phyloP scores from a whole-genome alignment of 345 rosid species.

The Sonneratia caseolaris region DNA sequence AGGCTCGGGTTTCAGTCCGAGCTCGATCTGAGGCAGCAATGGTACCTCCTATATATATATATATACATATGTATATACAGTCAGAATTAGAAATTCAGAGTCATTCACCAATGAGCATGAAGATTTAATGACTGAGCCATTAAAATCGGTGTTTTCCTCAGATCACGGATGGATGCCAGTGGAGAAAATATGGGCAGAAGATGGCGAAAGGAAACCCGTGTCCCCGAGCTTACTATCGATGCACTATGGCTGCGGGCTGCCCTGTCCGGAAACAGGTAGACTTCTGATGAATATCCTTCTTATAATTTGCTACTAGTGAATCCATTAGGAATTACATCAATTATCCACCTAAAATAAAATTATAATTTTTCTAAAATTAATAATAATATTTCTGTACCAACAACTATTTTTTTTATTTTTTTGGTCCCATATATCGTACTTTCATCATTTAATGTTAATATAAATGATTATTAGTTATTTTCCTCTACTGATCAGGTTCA shows the following conservation, averaged over 20 bases:
- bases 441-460: background rate
- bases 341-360: no score
- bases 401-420: no score
- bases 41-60: background rate
- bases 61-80: background rate
- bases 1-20: constrained; percentile 61
- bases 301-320: no score
- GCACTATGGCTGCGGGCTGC: constrained; percentile 78
- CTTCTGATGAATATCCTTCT: no score
- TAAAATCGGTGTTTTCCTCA: background rate
- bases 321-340: no score
- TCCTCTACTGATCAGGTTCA: constrained; percentile 46
- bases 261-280: constrained; percentile 68
- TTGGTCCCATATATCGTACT: background rate
- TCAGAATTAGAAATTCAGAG: background rate
- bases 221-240: constrained; percentile 70
- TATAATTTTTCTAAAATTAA: no score
- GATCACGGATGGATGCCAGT: constrained; percentile 74
- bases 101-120: background rate
- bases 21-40: constrained; percentile 43
- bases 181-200: constrained; percentile 76
- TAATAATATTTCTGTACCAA: no score
- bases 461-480: no score
- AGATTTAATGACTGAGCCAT: background rate
- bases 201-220: constrained; percentile 78